Conservation (phyloP, 495 filamentous ascomycete species). For the Penicillium roqueforti region DNA sequence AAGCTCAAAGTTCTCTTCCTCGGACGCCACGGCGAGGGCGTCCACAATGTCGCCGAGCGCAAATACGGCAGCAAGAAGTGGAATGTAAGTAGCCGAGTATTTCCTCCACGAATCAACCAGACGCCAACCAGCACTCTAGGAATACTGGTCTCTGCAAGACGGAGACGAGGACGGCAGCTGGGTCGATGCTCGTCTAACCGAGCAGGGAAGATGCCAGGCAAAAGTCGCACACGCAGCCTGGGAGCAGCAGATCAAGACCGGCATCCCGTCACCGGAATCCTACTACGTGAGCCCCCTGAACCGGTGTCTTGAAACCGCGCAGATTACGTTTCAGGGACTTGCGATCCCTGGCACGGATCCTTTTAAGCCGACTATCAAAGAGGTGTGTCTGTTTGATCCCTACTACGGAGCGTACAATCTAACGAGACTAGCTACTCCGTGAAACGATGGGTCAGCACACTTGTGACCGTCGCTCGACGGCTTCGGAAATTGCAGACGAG, state of each 20-base stretch:
- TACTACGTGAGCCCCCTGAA: conserved; percentile 73
- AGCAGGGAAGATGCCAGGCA: conserved; percentile 61
- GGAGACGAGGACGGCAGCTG: conserved; percentile 65
- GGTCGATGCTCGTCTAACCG: conserved; percentile 69
- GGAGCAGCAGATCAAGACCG: conserved; percentile 47
- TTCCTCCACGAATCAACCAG: background rate
- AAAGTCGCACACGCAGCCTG: conserved; percentile 60
- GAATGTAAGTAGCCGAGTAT: conserved; percentile 44
- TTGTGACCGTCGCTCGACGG: conserved; percentile 67
- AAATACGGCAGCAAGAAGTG: conserved; percentile 64
- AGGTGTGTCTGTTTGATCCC: conserved; percentile 35
- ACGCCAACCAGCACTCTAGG: conserved; percentile 25
- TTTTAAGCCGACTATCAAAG: conserved; percentile 65
- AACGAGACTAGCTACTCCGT: conserved; percentile 47
- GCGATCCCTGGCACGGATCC: conserved; percentile 45
- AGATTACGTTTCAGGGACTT: conserved; percentile 56
- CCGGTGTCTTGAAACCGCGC: conserved; percentile 65
- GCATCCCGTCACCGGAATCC: conserved; percentile 59
- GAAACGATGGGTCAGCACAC: conserved; percentile 76
- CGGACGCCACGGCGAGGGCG: conserved; percentile 69
- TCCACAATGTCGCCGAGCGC: conserved; percentile 62
- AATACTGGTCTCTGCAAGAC: conserved; percentile 69
- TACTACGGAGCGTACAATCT: background rate
- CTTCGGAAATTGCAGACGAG: conserved; percentile 50
- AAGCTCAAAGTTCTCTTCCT: conserved; percentile 66